Base-by-base conservation (phyloP, 495 filamentous ascomycete genomes). In the Niebla homalea region DNA sequence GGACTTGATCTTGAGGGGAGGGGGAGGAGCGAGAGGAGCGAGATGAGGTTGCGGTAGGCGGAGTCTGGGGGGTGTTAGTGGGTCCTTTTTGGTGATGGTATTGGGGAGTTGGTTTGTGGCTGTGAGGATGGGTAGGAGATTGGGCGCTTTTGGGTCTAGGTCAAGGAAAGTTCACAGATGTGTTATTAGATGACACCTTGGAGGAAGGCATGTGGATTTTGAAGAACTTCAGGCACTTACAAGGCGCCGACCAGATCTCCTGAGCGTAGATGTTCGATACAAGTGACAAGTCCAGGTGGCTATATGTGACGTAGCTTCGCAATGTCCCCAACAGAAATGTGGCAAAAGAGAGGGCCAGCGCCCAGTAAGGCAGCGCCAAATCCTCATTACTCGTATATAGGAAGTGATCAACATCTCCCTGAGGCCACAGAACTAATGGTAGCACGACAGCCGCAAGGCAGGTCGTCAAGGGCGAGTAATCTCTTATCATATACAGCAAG, bases 1-100 rank as follows among this genome's bases (percentile, higher is more conserved):
- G 36, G 18, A 21, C 43, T 25, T 12, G 47, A 25, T 3, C 20
- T n/a, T 18, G 20, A 42, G 29, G 43, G 25, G 7, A 36, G 19
- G 25, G 53, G 49, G 8, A 56, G 50, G 15, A 56, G 43, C 25
- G 42, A 48, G 29, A 47, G 23, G 42, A 56, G 46, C 8, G 43
- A 48, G 47, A 53, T 10, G 43, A 49, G 3, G 36, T 18, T 26
- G 16, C 49, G 49, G 22, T 47, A 48, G 4, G 53, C 53, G 5
- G 36, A 19, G 26, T 52, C 53, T 56, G 15, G 50, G 46, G 2
- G 36, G 12, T 14, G n/a, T n/a, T n/a, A n/a, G n/a, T n/a, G n/a
- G n/a, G n/a, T n/a, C n/a, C n/a, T n/a, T n/a, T n/a, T n/a, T n/a
- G n/a, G n/a, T n/a, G n/a, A n/a, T n/a, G n/a, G n/a, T n/a, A n/a